A percentile compares a stretch with the other conserved stretches of the same genome.
Evolutionary conservation across 1,139 yeast species (phyloP).

Genomic region (Suhomyces terraborum): DNA sequence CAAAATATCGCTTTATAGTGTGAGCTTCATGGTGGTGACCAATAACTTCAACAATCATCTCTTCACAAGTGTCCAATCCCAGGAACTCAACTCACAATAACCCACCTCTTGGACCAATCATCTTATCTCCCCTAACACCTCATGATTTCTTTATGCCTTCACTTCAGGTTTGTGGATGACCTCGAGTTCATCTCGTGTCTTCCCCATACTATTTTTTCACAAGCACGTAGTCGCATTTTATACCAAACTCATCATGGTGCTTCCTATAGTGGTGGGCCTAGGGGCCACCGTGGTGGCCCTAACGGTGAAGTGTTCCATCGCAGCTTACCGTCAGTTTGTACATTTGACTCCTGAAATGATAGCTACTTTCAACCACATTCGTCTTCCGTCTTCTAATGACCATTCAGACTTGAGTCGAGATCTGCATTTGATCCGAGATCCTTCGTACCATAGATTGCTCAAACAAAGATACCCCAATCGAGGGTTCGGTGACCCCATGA

Average conservation of each 20-base stretch:
- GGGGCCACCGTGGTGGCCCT: slow-evolving; percentile 59
- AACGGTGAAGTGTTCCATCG: slow-evolving; percentile 50
- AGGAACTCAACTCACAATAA: too few species aligned
- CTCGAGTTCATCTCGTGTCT: too few species aligned
- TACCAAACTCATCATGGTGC: slow-evolving; percentile 31
- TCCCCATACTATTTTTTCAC: not conserved
- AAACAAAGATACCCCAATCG: slow-evolving; percentile 40
- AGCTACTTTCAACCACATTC: slow-evolving; percentile 52
- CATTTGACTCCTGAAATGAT: slow-evolving; percentile 56
- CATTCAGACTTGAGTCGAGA: slow-evolving; percentile 15
- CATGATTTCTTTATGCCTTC: not conserved
- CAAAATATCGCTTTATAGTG: too few species aligned
- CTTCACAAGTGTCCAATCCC: too few species aligned
- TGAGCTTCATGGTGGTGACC: too few species aligned
- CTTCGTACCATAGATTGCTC: slow-evolving; percentile 27
- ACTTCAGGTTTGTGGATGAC: too few species aligned
- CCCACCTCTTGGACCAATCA: too few species aligned
- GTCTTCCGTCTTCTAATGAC: slow-evolving; percentile 19
- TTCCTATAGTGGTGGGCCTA: slow-evolving; percentile 59
- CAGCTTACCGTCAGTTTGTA: slow-evolving; percentile 45
- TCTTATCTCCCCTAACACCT: too few species aligned
- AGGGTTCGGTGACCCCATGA: slow-evolving; percentile 56
- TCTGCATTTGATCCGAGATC: slow-evolving; percentile 16
- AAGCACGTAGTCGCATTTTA: not conserved
- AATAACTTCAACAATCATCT: too few species aligned